A percentile compares a stretch with the other conserved stretches of the same genome.
These are phyloP conservation scores for Pseudogymnoascus sp. DNA, from an alignment of 2,329 filamentous ascomycete genomes.

Conservation along the genomic window DNA sequence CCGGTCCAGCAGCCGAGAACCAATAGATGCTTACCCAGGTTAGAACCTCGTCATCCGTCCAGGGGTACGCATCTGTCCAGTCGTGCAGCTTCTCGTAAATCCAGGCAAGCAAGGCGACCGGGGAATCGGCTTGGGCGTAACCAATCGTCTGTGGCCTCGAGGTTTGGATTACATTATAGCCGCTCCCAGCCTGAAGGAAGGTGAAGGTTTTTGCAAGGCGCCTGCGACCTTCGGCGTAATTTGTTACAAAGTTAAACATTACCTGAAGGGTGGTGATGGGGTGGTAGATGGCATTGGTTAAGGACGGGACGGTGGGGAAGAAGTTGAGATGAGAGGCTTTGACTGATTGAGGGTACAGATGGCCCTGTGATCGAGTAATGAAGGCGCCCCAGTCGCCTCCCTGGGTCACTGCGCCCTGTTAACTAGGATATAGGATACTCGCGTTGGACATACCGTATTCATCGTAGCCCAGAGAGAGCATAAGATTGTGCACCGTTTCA, in stretches of 20 bases:
- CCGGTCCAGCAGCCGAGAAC: constrained; percentile 61
- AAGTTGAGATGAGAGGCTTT: constrained; percentile 43
- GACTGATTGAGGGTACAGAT: constrained; percentile 47
- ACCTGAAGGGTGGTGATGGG: constrained; percentile 3
- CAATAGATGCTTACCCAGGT: constrained; percentile 69
- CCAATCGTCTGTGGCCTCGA: constrained; percentile 66
- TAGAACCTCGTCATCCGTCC: constrained; percentile 66
- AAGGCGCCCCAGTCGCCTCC: constrained; percentile 65
- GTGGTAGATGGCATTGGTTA: constrained; percentile 4
- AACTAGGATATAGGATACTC: not conserved
- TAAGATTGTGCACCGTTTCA: constrained; percentile 56
- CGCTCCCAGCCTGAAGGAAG: constrained; percentile 36
- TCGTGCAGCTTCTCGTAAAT: constrained; percentile 72
- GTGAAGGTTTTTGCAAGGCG: not conserved
- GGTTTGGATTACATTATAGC: constrained; percentile 32
- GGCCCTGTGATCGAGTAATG: constrained; percentile 52
- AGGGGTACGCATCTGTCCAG: constrained; percentile 64
- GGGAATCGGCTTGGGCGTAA: constrained; percentile 59
- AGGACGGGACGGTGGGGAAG: not conserved
- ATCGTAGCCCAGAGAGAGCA: constrained; percentile 56
- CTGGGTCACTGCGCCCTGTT: constrained; percentile 35
- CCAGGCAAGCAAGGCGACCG: constrained; percentile 65
- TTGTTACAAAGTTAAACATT: constrained; percentile 2
- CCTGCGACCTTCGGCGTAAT: not conserved
- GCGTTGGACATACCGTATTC: constrained; percentile 35